Conservation (phyloP, 805 yeast genomes). For the Candida parachauliodes region DNA sequence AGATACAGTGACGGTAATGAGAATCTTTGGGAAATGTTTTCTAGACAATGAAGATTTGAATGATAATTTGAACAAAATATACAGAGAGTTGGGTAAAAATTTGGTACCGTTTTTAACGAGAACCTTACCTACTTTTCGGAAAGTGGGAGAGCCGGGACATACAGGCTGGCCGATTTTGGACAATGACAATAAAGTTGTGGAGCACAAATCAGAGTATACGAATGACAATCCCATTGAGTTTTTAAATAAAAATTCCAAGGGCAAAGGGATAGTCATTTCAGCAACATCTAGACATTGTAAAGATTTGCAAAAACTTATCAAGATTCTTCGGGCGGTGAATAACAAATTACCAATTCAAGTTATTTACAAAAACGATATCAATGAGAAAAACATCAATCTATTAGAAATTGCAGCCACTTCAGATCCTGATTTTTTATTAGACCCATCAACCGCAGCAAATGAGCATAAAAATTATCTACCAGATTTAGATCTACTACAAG, state of each 20-base stretch:
- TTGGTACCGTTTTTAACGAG: slow-evolving; percentile 26
- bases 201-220: slow-evolving; percentile 1
- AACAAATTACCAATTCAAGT: slow-evolving; percentile 33
- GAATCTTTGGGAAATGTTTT: slow-evolving; percentile 32
- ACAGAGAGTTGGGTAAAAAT: slow-evolving; percentile 16
- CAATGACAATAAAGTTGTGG: slow-evolving; percentile 2
- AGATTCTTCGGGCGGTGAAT: slow-evolving; percentile 27
- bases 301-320: slow-evolving; percentile 20
- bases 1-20: slow-evolving; percentile 25
- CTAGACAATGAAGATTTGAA: slow-evolving; percentile 11
- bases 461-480: slow-evolving; percentile 17
- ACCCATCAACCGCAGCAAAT: slow-evolving; percentile 14
- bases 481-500: slow-evolving; percentile 15
- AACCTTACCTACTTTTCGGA: slow-evolving; percentile 20
- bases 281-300: slow-evolving; percentile 22
- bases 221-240: slow-evolving; percentile 32
- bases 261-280: slow-evolving; percentile 33
- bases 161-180: slow-evolving; percentile 8
- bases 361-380: slow-evolving; percentile 22
- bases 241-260: slow-evolving; percentile 29
- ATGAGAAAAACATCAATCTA: slow-evolving; percentile 16
- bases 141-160: neutral
- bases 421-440: slow-evolving; percentile 14
- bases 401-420: slow-evolving; percentile 20
- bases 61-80: slow-evolving; percentile 9